Evolutionary conservation across 495 filamentous ascomycete genomes (phyloP).

Genomic region (Chaetomium cochliodes): DNA sequence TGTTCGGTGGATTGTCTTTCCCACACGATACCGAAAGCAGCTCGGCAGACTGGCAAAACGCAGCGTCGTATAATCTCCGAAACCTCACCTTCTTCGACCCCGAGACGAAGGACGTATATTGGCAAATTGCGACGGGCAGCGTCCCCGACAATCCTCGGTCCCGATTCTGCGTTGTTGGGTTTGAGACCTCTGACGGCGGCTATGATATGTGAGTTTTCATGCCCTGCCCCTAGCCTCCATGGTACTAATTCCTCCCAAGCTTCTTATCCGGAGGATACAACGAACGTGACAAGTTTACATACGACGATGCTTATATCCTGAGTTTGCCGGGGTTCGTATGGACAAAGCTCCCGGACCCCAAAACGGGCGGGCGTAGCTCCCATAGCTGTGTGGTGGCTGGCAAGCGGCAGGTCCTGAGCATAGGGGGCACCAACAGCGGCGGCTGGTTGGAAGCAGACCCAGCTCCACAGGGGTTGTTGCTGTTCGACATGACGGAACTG

Average conservation of each 20-base stretch:
- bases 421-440: constrained; percentile 34
- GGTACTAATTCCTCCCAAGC: constrained; percentile 25
- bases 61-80: constrained; percentile 23
- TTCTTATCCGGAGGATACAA: constrained; percentile 40
- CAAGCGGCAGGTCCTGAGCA: constrained; percentile 42
- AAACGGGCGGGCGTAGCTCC: constrained; percentile 25
- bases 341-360: constrained; percentile 30
- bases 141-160: constrained; percentile 25
- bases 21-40: background rate
- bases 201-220: constrained; percentile 34
- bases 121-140: constrained; percentile 35
- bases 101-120: constrained; percentile 34
- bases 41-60: background rate
- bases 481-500: constrained; percentile 46
- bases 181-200: constrained; percentile 35
- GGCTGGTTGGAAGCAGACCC: constrained; percentile 33
- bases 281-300: constrained; percentile 11
- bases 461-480: constrained; percentile 40
- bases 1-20: constrained; percentile 37
- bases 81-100: constrained; percentile 41
- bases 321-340: constrained; percentile 51
- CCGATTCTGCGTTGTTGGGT: constrained; percentile 34
- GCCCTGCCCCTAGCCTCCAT: background rate
- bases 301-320: constrained; percentile 42
- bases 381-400: constrained; percentile 38